Conservation (phyloP, 352 stramenopile species). For the Globisporangium emineosum region DNA sequence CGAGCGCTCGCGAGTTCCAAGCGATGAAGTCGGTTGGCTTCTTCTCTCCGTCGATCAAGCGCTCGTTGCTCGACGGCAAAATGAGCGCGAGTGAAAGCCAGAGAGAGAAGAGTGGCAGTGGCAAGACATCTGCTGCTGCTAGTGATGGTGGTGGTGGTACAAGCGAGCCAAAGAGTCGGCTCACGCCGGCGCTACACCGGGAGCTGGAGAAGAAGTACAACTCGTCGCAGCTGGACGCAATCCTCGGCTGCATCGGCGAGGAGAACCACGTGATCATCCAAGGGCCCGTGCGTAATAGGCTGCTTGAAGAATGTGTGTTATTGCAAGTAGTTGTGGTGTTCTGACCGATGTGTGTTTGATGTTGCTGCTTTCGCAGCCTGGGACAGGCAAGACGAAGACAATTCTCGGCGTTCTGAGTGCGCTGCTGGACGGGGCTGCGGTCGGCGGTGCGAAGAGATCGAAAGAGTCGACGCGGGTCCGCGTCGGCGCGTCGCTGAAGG, state of each 20-base stretch:
- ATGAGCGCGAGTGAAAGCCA: slow-evolving; percentile 23
- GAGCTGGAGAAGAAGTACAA: slow-evolving; percentile 70
- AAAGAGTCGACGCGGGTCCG: slow-evolving; percentile 64
- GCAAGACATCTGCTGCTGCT: neutral
- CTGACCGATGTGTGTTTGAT: neutral
- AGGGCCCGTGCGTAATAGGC: slow-evolving; percentile 56
- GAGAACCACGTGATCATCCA: slow-evolving; percentile 75
- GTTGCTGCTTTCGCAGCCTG: slow-evolving; percentile 36
- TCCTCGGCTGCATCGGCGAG: slow-evolving; percentile 60
- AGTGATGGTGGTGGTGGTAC: slow-evolving; percentile 16
- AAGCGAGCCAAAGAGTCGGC: slow-evolving; percentile 9
- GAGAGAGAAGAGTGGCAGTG: slow-evolving; percentile 3
- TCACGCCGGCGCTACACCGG: slow-evolving; percentile 44
- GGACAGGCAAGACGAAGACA: slow-evolving; percentile 83
- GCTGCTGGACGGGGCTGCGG: slow-evolving; percentile 63
- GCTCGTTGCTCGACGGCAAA: slow-evolving; percentile 46
- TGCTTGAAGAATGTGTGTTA: neutral
- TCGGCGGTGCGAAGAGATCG: slow-evolving; percentile 42
- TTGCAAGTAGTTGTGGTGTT: neutral
- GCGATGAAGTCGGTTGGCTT: slow-evolving; percentile 63
- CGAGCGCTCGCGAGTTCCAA: slow-evolving; percentile 78
- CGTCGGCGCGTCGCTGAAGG: slow-evolving; percentile 62
- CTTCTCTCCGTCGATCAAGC: slow-evolving; percentile 45
- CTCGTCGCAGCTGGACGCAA: slow-evolving; percentile 65
- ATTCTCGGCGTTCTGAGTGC: slow-evolving; percentile 72